Base-by-base conservation (phyloP, 2,329 filamentous ascomycete genomes). In the Trematosphaeria pertusa region DNA sequence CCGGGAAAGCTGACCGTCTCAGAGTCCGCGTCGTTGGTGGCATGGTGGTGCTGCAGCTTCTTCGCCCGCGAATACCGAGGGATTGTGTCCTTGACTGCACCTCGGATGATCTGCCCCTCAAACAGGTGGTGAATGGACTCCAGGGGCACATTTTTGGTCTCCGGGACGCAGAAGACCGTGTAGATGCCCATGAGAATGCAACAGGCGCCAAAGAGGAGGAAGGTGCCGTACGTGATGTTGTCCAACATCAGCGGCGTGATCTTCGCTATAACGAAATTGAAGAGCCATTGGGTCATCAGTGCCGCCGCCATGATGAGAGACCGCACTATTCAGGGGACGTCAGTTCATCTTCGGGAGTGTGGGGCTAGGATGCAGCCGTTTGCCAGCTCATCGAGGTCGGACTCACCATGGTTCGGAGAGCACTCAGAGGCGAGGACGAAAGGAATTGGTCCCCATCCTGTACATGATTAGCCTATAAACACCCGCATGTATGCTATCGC, bases 241-340 rank as follows among this genome's bases (percentile, higher is more conserved):
- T 50, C 59, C n/a, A 77, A 64, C 73, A 76, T 74, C 38, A 76
- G 64, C 0, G 74, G 74, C 0, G 74, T 73, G 43, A 72, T 66
- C 40, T 72, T 71, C 2, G 69, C 62, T 39, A 58, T 65, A 12
- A 63, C 56, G 35, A 72, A 71, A 43, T 73, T 72, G 61, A 74
- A 71, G 2, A 75, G 62, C 75, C 75, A 78, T 36, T 78, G 75
- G 9, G 73, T 76, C 71, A 75, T 74, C n/a, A 76, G 56, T 17
- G 73, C 70, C 5, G 65, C 68, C 3, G 73, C 73, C 74, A 76
- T 76, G 54, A 74, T 61, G 12, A 76, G 62, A 7, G 69, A 72
- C 0, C 74, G 69, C 1, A 75, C 71, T 64, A 31, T 4, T 18
- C 19, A 14, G 31, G 35, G 31, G 15, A 9, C 24, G 30, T 50